Conservation (phyloP, 306 rosid genomes). For the Coriaria nepalensis region DNA sequence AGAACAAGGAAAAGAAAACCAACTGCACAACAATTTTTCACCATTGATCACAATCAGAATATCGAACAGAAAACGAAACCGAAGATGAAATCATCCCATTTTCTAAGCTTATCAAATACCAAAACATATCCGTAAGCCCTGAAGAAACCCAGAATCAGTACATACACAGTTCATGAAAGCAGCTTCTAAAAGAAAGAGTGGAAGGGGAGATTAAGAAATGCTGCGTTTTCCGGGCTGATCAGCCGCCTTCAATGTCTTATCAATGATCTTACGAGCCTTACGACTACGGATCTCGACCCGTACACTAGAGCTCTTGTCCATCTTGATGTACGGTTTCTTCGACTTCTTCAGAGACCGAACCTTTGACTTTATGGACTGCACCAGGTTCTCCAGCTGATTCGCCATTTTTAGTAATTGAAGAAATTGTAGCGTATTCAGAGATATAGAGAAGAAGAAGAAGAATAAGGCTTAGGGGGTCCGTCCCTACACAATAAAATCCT, state of each 20-base stretch:
- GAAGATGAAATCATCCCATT: too few relatives aligned
- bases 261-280: conserved; percentile 67
- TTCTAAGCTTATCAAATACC: background rate
- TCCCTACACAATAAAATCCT: too few relatives aligned
- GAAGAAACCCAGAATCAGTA: conserved; percentile 16
- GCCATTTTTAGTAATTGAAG: conserved; percentile 21
- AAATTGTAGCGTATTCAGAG: too few relatives aligned
- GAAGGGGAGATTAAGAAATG: conserved; percentile 10
- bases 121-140: background rate
- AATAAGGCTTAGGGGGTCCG: background rate
- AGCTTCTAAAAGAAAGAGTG: background rate
- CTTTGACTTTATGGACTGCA: conserved; percentile 74
- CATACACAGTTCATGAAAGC: too few relatives aligned
- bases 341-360: conserved; percentile 45
- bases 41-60: too few relatives aligned
- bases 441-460: background rate
- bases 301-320: conserved; percentile 89
- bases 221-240: conserved; percentile 36
- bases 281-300: conserved; percentile 90
- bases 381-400: conserved; percentile 47
- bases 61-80: too few relatives aligned
- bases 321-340: conserved; percentile 60
- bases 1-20: too few relatives aligned
- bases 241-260: conserved; percentile 75
- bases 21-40: too few relatives aligned